Conservation (phyloP, 192 early-diverging fungal species). For the Coemansia sp. region DNA sequence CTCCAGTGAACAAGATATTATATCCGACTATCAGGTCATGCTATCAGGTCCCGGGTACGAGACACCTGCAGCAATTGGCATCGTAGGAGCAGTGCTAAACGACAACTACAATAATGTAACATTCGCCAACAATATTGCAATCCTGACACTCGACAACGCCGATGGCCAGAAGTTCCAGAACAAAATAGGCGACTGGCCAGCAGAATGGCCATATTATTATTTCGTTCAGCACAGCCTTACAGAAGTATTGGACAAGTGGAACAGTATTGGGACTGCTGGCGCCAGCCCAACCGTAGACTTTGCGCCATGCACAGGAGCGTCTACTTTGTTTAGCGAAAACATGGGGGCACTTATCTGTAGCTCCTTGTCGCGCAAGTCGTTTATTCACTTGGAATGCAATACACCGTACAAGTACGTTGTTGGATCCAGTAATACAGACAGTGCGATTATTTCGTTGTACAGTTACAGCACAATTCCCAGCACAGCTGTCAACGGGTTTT, state of each 20-base stretch:
- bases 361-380: not conserved
- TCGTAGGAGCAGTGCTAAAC: not conserved
- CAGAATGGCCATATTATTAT: slow-evolving; percentile 8
- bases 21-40: slow-evolving; percentile 5
- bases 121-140: slow-evolving; percentile 19
- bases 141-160: slow-evolving; percentile 1
- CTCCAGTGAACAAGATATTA: not conserved
- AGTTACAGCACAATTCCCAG: slow-evolving; percentile 7
- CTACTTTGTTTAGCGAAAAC: slow-evolving; percentile 6
- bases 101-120: not conserved
- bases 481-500: slow-evolving; percentile 2
- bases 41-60: slow-evolving; percentile 2
- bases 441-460: slow-evolving; percentile 10
- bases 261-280: not conserved
- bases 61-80: not conserved
- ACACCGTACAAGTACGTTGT: slow-evolving; percentile 13
- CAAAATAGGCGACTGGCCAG: slow-evolving; percentile 10
- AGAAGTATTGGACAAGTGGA: not conserved
- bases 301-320: slow-evolving; percentile 2
- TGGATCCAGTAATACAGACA: not conserved
- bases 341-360: not conserved
- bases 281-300: not conserved
- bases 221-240: slow-evolving; percentile 1
- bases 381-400: not conserved
- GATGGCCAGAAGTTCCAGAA: not conserved